Conservation (phyloP, 2,329 filamentous ascomycete species). For the Sporothrix brunneoviolacea region DNA sequence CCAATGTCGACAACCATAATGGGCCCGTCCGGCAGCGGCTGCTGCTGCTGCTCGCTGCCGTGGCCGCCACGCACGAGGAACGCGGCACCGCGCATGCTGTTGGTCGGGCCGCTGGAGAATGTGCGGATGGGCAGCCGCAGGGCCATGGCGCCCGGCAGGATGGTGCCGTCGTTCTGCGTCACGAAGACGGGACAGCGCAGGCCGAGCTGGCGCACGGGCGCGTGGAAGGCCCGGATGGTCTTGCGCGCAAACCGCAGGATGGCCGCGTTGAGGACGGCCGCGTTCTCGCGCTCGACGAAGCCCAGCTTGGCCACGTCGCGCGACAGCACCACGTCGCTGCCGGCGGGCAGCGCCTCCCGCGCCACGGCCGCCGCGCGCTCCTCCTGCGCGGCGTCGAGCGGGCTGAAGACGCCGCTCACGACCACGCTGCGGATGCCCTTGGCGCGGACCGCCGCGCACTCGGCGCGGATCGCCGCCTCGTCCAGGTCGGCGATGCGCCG, state of each 20-base stretch:
- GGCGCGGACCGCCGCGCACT: conserved; percentile 33
- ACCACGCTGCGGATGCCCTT: conserved; percentile 42
- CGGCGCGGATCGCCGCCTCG: conserved; percentile 31
- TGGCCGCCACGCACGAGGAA: conserved; percentile 44
- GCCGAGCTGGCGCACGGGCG: conserved; percentile 42
- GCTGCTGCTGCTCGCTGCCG: no score
- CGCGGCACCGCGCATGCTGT: conserved; percentile 57
- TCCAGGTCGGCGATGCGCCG: conserved; percentile 39
- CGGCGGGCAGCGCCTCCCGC: conserved; percentile 31
- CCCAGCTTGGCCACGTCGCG: conserved; percentile 46
- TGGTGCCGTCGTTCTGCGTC: conserved; percentile 58
- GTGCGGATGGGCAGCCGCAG: conserved; percentile 52
- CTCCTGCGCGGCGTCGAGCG: conserved; percentile 47
- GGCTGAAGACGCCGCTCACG: conserved; percentile 45
- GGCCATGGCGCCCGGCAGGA: conserved; percentile 47
- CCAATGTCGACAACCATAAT: conserved; percentile 61
- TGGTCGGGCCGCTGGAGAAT: conserved; percentile 58
- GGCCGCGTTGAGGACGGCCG: conserved; percentile 57
- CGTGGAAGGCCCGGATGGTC: conserved; percentile 50
- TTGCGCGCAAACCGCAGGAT: conserved; percentile 51
- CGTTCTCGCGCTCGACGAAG: conserved; percentile 58
- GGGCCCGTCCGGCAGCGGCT: conserved; percentile 25
- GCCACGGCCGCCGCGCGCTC: conserved; percentile 40
- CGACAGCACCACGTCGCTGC: conserved; percentile 41
- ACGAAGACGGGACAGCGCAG: conserved; percentile 51